These are phyloP conservation scores for Komagataella populi DNA, from an alignment of 805 yeast genomes.

Conservation along the genomic window DNA sequence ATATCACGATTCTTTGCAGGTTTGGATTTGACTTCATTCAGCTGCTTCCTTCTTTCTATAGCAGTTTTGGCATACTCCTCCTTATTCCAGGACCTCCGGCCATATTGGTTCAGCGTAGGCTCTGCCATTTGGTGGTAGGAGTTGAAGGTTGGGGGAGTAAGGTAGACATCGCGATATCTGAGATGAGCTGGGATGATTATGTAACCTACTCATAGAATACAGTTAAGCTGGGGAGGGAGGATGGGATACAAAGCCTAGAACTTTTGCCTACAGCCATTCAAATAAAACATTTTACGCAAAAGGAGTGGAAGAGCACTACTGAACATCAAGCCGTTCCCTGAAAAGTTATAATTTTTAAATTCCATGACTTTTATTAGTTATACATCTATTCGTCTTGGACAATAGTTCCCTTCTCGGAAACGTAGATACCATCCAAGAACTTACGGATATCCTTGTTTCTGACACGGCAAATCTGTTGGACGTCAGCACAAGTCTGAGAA, in stretches of 20 bases:
- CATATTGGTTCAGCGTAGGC: conserved; percentile 14
- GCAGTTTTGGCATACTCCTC: conserved; percentile 39
- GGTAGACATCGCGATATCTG: neutral
- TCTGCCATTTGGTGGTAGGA: neutral
- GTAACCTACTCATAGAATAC: neutral
- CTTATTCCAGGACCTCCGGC: conserved; percentile 63
- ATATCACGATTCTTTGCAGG: conserved; percentile 6
- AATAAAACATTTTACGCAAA: neutral
- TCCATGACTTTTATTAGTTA: neutral
- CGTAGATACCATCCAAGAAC: conserved; percentile 99
- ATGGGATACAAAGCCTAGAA: too few relatives aligned
- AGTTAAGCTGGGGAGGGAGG: neutral
- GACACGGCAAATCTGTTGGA: conserved; percentile 96
- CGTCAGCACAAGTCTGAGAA: conserved; percentile 96
- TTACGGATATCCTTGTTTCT: conserved; percentile 99
- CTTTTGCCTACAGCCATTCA: too few relatives aligned
- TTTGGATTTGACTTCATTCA: conserved; percentile 1
- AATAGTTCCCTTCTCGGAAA: conserved; percentile 87
- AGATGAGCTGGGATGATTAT: neutral
- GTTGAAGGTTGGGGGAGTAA: too few relatives aligned
- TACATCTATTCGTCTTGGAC: conserved; percentile 10
- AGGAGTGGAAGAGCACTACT: too few relatives aligned
- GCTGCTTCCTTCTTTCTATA: conserved; percentile 6
- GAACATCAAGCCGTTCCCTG: neutral
- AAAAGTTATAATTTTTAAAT: too few relatives aligned